These are phyloP conservation scores for Epichloe typhina DNA, from an alignment of 2,329 filamentous ascomycete genomes.

Conservation along the genomic window DNA sequence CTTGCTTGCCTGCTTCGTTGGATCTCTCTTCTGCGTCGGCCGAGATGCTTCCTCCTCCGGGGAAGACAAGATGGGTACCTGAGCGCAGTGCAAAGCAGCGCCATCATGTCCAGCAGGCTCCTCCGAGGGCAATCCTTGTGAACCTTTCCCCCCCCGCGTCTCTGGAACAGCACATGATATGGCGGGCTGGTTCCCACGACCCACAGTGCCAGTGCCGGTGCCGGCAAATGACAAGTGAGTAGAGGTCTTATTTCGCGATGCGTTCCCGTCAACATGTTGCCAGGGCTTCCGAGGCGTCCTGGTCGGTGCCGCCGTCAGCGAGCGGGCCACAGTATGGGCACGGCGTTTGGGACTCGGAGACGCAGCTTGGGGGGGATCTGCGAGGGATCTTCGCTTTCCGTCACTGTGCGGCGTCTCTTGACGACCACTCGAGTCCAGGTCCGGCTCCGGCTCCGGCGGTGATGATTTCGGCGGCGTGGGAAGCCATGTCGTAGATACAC, in stretches of 20 bases:
- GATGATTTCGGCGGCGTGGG: constrained; percentile 8
- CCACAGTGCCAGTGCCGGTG: no score
- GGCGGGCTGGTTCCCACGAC: not conserved
- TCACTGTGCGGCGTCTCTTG: not conserved
- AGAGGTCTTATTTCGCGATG: constrained; percentile 3
- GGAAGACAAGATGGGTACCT: not conserved
- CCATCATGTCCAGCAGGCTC: no score
- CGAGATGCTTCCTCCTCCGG: not conserved
- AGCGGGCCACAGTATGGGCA: no score
- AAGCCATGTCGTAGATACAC: not conserved
- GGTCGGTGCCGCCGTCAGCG: not conserved
- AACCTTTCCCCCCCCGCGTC: not conserved
- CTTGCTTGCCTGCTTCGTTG: not conserved
- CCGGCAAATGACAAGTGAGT: not conserved
- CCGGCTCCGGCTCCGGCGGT: not conserved
- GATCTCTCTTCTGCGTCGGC: not conserved
- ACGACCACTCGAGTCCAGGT: not conserved
- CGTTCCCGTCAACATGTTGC: constrained; percentile 13
- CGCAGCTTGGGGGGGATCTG: not conserved
- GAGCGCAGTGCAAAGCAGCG: not conserved
- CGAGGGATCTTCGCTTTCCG: constrained; percentile 5
- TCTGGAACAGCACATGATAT: not conserved
- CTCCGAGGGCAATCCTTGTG: not conserved
- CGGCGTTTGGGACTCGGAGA: constrained; percentile 11
- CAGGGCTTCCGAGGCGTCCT: constrained; percentile 11